Conservation (phyloP, 108 stramenopile species). For the Nannochloropsis salina region DNA sequence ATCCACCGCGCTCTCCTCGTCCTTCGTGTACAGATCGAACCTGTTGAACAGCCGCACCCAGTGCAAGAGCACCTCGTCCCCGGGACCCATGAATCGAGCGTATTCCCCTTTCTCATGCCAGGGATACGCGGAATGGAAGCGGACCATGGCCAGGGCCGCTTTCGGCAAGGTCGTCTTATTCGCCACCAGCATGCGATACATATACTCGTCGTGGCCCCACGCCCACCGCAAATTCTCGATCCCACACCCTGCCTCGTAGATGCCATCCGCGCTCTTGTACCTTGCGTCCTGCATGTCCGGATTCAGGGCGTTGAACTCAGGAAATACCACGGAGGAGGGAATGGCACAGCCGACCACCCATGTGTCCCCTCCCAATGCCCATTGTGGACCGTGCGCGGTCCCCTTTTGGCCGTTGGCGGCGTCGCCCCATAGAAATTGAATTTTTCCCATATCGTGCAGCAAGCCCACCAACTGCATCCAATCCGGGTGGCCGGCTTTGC, state of each 20-base stretch:
- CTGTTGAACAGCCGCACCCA: conserved; percentile 68
- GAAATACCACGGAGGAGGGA: conserved; percentile 59
- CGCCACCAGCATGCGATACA: conserved; percentile 72
- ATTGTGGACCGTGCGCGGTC: conserved; percentile 63
- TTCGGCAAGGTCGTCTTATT: conserved; percentile 60
- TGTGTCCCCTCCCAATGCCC: conserved; percentile 74
- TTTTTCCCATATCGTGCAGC: conserved; percentile 76
- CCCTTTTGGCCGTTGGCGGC: conserved; percentile 50
- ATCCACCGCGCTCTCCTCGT: conserved; percentile 60
- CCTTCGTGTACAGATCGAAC: conserved; percentile 70
- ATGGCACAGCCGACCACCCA: conserved; percentile 68
- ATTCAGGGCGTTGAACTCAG: conserved; percentile 64
- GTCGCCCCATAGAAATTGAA: conserved; percentile 70
- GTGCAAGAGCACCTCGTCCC: conserved; percentile 59
- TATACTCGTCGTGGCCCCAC: conserved; percentile 75
- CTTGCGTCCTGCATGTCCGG: conserved; percentile 64
- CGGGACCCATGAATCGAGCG: conserved; percentile 58
- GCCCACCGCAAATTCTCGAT: conserved; percentile 62
- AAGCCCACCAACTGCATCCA: conserved; percentile 68
- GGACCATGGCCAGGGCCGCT: conserved; percentile 69
- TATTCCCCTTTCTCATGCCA: conserved; percentile 69
- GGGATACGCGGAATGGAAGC: conserved; percentile 67
- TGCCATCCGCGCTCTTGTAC: conserved; percentile 60
- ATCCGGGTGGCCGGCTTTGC: conserved; percentile 65
- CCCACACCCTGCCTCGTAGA: conserved; percentile 65